Evolutionary conservation across 495 filamentous ascomycete species (phyloP), one percentile per base, ranked within the genome.

Genomic region (Cladorrhinum samala): DNA sequence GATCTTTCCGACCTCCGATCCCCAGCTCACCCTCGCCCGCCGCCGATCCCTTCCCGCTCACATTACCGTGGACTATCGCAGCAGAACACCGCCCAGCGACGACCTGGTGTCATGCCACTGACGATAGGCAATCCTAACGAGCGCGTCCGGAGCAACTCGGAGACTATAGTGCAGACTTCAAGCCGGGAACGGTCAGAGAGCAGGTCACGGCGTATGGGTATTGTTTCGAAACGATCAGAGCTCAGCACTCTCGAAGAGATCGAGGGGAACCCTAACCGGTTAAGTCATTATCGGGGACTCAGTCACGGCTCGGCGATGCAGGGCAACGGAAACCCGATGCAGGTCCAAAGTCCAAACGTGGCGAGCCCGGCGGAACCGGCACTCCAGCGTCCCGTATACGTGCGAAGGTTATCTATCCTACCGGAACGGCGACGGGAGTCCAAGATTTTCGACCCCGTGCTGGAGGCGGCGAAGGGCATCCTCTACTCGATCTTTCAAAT

Each of bases 71-170:
- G 86, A 16, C 77, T 85, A 1, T 93, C 88, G 6, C 87, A 88
- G 49, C 85, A 89, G 55, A 84, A 79, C 46, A 72, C 78, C 2
- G 72, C 72, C 9, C 72, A 83, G 21, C 82, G 83, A 42, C 74
- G 87, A 50, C 88, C 90, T 2, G 81, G 80, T 14, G 73, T 88
- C 24, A 78, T 83, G 61, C 87, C 88, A 30, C 70, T 89, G 30
- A 73, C 79, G 9, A 79, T 85, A 42, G 77, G 79, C 9, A 92
- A 85, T 52, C 68, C 73, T n/a, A 83, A 80, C 62, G 92, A 97
- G 61, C 81, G 91, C 20, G 82, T 88, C 41, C 83, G 92, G 41
- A 95, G 90, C 58, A 93, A 95, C 57, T 95, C 89, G 53, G 92
- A 97, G 65, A 90, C 87, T 19, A 76, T 89, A 14, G 77, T 88